phyloP scores from a whole-genome alignment of 345 rosid species.

The Hypericum androsaemum region DNA sequence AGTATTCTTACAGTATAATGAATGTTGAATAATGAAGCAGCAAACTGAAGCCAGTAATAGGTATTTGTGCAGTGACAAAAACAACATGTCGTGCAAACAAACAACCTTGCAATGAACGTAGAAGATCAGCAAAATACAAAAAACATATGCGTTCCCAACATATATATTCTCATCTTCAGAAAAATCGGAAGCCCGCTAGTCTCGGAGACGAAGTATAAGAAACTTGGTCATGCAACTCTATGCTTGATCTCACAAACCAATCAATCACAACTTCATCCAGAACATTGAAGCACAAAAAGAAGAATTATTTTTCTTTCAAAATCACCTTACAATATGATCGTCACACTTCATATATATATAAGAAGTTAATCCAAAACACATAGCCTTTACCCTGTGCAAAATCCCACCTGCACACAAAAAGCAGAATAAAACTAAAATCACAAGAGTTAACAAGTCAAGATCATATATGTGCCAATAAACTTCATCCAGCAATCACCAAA shows the following conservation, averaged over 20 bases:
- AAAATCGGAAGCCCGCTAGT: slow-evolving; percentile 14
- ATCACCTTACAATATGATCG: slow-evolving; percentile 35
- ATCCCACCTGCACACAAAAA: slow-evolving; percentile 55
- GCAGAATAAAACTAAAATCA: slow-evolving; percentile 25
- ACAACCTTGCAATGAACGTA: slow-evolving; percentile 3
- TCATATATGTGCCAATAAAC: background rate
- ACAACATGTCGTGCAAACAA: too few species aligned
- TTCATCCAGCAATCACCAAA: background rate
- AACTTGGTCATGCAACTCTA: slow-evolving; percentile 21
- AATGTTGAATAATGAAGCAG: too few species aligned
- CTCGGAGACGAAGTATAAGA: slow-evolving; percentile 15
- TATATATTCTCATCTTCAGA: slow-evolving; percentile 5
- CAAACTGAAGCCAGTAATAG: too few species aligned
- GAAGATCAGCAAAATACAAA: slow-evolving; percentile 6
- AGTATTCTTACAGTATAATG: too few species aligned
- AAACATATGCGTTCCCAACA: slow-evolving; percentile 9
- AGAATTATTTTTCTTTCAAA: slow-evolving; percentile 6
- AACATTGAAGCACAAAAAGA: slow-evolving; percentile 33
- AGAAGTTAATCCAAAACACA: slow-evolving; percentile 39
- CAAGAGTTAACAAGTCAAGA: slow-evolving; percentile 10
- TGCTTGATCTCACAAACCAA: slow-evolving; percentile 41
- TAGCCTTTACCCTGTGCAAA: slow-evolving; percentile 30
- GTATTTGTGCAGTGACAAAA: too few species aligned
- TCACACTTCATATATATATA: slow-evolving; percentile 51
- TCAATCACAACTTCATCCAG: slow-evolving; percentile 35